Evolutionary conservation across 306 rosid genomes (phyloP).

Genomic region (Aeschynomene evenia): DNA sequence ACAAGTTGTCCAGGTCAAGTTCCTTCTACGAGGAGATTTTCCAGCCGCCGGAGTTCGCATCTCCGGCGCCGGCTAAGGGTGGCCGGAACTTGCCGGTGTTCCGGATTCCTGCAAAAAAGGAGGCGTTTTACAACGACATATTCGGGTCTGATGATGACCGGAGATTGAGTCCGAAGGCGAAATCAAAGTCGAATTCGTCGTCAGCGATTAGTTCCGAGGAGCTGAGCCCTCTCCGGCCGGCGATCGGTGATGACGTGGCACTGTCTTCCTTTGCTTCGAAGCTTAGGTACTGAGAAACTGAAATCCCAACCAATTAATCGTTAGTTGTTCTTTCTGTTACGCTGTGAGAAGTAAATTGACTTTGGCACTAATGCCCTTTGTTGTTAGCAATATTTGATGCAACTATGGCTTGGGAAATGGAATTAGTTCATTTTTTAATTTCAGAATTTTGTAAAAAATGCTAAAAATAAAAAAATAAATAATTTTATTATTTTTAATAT

Average conservation of each 20-base stretch:
- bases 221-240: conserved; percentile 65
- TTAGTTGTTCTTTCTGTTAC: conserved; percentile 19
- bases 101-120: conserved; percentile 55
- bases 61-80: conserved; percentile 22
- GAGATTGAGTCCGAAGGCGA: conserved; percentile 63
- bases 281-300: conserved; percentile 60
- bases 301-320: conserved; percentile 30
- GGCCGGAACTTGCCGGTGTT: conserved; percentile 65
- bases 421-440: too few species aligned
- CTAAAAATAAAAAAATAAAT: too few species aligned
- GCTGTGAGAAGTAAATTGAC: conserved; percentile 30
- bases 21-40: conserved; percentile 69
- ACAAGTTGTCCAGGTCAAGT: conserved; percentile 48
- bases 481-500: too few species aligned
- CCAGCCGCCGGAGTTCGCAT: conserved; percentile 41
- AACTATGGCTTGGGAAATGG: not conserved
- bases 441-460: too few species aligned
- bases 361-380: conserved; percentile 30
- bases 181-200: conserved; percentile 69
- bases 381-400: not conserved
- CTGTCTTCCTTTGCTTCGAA: conserved; percentile 63
- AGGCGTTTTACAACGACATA: conserved; percentile 62
- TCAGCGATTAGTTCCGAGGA: conserved; percentile 90
- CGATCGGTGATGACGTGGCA: conserved; percentile 65
- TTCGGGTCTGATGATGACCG: conserved; percentile 72